A percentile compares a stretch with the other conserved stretches of the same genome.
These are phyloP conservation scores for Aspergillus unguis DNA, from an alignment of 2,329 filamentous ascomycete genomes.

Conservation along the genomic window DNA sequence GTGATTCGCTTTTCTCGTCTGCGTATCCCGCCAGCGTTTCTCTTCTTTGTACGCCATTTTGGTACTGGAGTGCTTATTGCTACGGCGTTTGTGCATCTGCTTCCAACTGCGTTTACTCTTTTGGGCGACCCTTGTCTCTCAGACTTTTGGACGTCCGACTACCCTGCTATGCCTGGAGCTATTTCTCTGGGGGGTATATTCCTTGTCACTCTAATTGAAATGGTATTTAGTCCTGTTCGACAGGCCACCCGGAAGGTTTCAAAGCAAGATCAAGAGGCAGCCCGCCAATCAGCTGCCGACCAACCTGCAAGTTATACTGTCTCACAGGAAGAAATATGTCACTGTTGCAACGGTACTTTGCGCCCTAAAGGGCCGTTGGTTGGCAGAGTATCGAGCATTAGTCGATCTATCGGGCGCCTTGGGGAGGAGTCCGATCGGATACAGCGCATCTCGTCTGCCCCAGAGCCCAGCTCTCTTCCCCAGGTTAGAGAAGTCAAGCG, in stretches of 20 bases:
- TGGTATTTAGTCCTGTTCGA: conserved; percentile 49
- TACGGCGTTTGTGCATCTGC: conserved; percentile 76
- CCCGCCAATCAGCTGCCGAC: not conserved
- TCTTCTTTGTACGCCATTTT: conserved; percentile 61
- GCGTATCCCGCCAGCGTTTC: conserved; percentile 50
- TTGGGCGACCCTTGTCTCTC: conserved; percentile 52
- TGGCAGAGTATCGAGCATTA: conserved; percentile 29
- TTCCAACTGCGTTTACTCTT: conserved; percentile 61
- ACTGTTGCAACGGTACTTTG: conserved; percentile 18
- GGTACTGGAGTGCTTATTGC: conserved; percentile 83
- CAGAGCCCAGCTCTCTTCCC: conserved; percentile 14
- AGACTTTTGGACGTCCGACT: conserved; percentile 45
- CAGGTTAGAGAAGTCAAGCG: conserved; percentile 17
- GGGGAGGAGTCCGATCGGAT: conserved; percentile 24
- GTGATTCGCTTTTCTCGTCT: conserved; percentile 58
- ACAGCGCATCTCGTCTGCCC: conserved; percentile 22
- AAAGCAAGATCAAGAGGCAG: conserved; percentile 4
- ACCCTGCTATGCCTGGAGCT: conserved; percentile 49
- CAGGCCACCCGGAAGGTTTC: conserved; percentile 24
- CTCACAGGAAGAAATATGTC: not conserved
- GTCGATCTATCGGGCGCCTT: conserved; percentile 28
- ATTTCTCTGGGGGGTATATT: conserved; percentile 47
- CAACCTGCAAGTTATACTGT: not conserved
- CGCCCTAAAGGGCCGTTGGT: conserved; percentile 27
- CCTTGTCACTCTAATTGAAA: conserved; percentile 51